phyloP scores from a whole-genome alignment of 352 stramenopile species.

The Hyphochytrium catenoides region DNA sequence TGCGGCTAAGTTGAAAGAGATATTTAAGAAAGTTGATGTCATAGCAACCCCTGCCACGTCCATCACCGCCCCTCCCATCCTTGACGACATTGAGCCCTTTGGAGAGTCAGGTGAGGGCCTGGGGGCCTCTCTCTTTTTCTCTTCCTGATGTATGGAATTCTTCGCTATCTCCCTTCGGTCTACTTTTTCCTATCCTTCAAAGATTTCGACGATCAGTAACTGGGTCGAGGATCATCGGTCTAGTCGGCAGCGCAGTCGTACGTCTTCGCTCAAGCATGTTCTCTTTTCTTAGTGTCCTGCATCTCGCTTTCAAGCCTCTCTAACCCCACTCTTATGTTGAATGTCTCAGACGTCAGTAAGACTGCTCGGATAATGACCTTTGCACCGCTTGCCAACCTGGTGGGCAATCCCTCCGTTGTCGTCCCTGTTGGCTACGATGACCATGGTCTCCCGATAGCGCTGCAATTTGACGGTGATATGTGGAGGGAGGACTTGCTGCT shows the following conservation, averaged over 20 bases:
- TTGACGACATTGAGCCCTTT: slow-evolving; percentile 8
- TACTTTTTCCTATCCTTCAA: too few relatives aligned
- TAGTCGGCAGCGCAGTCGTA: too few relatives aligned
- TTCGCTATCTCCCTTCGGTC: slow-evolving; percentile 13
- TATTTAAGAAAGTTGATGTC: slow-evolving; percentile 61
- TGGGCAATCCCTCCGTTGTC: slow-evolving; percentile 43
- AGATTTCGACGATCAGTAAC: too few relatives aligned
- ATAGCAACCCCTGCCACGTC: slow-evolving; percentile 57
- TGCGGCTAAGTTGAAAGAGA: slow-evolving; percentile 32
- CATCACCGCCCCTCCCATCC: slow-evolving; percentile 41
- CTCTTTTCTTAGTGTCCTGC: too few relatives aligned
- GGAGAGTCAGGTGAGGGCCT: too few relatives aligned
- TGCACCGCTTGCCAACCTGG: slow-evolving; percentile 56
- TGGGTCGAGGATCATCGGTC: too few relatives aligned
- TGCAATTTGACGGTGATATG: slow-evolving; percentile 44
- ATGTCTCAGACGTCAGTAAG: too few relatives aligned
- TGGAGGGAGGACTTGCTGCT: slow-evolving; percentile 46
- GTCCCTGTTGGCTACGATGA: slow-evolving; percentile 34
- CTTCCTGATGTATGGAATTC: slow-evolving; percentile 15
- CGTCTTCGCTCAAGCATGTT: too few relatives aligned
- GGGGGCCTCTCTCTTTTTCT: too few relatives aligned
- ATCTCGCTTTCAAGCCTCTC: too few relatives aligned
- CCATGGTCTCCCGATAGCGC: slow-evolving; percentile 28
- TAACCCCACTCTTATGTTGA: too few relatives aligned
- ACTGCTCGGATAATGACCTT: slow-evolving; percentile 51